Evolutionary conservation across 345 rosid species (phyloP).

Genomic region (Mallotus nudiflorus): DNA sequence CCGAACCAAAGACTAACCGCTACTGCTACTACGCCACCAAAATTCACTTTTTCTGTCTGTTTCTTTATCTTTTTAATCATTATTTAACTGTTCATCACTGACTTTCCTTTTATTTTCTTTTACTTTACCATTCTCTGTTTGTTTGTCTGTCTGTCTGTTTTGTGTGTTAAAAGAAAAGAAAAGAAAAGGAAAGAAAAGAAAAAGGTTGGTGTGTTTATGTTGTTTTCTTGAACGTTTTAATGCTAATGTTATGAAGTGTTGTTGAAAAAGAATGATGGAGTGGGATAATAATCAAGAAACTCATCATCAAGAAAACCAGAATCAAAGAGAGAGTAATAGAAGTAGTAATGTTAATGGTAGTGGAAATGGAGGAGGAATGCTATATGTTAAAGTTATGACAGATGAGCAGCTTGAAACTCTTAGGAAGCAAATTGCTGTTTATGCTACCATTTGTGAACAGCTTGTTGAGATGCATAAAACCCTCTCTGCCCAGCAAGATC

Average conservation of each 20-base stretch:
- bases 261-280: slow-evolving; percentile 16
- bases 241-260: neutral
- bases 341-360: slow-evolving; percentile 5
- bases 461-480: slow-evolving; percentile 95
- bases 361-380: slow-evolving; percentile 21
- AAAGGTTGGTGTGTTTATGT: neutral
- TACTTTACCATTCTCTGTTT: neutral
- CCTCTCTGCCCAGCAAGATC: slow-evolving; percentile 92
- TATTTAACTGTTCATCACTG: neutral
- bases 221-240: too few relatives aligned
- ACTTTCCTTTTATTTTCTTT: slow-evolving; percentile 14
- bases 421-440: slow-evolving; percentile 83
- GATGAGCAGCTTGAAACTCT: slow-evolving; percentile 94
- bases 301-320: neutral
- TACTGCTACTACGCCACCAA: too few relatives aligned
- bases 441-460: slow-evolving; percentile 90
- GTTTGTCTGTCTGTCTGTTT: too few relatives aligned
- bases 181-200: neutral
- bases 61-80: neutral
- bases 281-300: slow-evolving; percentile 24
- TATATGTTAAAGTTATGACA: slow-evolving; percentile 78
- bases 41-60: slow-evolving; percentile 2
- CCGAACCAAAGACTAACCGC: slow-evolving; percentile 4
- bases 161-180: too few relatives aligned
- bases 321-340: neutral